Evolutionary conservation across 2,329 filamentous ascomycete genomes (phyloP).

Genomic region (Apiospora malaysiana): DNA sequence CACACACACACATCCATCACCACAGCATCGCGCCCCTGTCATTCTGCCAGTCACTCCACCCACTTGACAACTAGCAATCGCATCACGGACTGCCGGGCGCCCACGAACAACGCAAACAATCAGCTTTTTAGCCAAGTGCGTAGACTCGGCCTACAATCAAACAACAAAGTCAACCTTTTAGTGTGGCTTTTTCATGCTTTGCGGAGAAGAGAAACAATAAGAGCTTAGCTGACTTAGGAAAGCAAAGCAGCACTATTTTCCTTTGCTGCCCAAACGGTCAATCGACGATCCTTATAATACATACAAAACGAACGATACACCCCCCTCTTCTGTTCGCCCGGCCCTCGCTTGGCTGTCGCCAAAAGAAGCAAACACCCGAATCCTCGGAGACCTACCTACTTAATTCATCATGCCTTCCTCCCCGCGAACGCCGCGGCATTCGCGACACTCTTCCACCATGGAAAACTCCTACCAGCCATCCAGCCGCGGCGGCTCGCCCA

Average conservation of each 20-base stretch:
- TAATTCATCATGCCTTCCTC: conserved; percentile 48
- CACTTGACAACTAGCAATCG: conserved; percentile 18
- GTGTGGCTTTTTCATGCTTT: conserved; percentile 14
- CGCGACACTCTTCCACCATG: conserved; percentile 61
- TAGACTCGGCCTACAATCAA: conserved; percentile 11
- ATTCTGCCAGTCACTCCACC: conserved; percentile 12
- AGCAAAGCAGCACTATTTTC: background rate
- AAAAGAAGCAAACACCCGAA: conserved; percentile 1
- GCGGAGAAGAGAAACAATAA: conserved; percentile 8
- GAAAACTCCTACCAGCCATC: conserved; percentile 46
- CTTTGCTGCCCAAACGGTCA: conserved; percentile 9
- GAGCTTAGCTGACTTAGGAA: background rate
- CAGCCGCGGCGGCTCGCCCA: conserved; percentile 52
- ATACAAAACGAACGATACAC: background rate
- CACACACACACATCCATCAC: conserved; percentile 12
- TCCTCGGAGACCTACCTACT: background rate
- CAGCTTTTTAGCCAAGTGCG: background rate
- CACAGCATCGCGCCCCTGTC: conserved; percentile 12
- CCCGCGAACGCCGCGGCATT: conserved; percentile 64
- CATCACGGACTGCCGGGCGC: conserved; percentile 10
- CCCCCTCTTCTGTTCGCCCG: background rate
- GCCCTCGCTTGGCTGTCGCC: background rate
- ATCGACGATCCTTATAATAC: conserved; percentile 15
- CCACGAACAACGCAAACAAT: conserved; percentile 19
- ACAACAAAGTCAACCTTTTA: conserved; percentile 8